Conservation (phyloP, 768 basidiomycete genomes). For the Nidula microcarpa region DNA sequence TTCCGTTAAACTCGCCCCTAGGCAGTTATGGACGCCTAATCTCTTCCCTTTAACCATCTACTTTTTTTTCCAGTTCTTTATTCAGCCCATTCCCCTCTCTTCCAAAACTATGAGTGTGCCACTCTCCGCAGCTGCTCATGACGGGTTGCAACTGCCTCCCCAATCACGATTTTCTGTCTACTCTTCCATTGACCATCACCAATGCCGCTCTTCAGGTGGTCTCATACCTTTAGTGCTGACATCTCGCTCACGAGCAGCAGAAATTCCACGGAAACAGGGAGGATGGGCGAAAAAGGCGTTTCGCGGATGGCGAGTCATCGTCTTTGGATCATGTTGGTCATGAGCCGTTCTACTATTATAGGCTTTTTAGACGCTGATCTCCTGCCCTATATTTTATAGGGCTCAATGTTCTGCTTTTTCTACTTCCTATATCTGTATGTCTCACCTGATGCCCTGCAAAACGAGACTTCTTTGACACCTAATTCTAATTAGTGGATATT, state of each 20-base stretch:
- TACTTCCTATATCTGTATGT: slow-evolving; percentile 69
- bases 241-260: not conserved
- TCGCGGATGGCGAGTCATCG: slow-evolving; percentile 6
- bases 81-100: too few relatives aligned
- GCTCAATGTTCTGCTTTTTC: slow-evolving; percentile 64
- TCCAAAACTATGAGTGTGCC: too few relatives aligned
- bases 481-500: slow-evolving; percentile 47
- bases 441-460: not conserved
- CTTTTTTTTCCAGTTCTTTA: too few relatives aligned
- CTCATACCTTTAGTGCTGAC: too few relatives aligned
- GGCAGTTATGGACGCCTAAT: too few relatives aligned
- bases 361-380: not conserved
- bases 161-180: too few relatives aligned
- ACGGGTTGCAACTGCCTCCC: too few relatives aligned
- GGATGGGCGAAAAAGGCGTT: not conserved
- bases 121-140: too few relatives aligned
- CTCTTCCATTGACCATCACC: too few relatives aligned
- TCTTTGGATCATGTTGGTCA: slow-evolving; percentile 18
- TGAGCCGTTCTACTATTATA: not conserved
- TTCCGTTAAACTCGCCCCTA: too few relatives aligned
- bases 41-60: too few relatives aligned
- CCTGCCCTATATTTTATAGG: slow-evolving; percentile 31
- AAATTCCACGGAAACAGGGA: not conserved
- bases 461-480: not conserved
- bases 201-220: too few relatives aligned